phyloP scores from a whole-genome alignment of 768 basidiomycete genomes.

The Sporobolomyces phaffii region DNA sequence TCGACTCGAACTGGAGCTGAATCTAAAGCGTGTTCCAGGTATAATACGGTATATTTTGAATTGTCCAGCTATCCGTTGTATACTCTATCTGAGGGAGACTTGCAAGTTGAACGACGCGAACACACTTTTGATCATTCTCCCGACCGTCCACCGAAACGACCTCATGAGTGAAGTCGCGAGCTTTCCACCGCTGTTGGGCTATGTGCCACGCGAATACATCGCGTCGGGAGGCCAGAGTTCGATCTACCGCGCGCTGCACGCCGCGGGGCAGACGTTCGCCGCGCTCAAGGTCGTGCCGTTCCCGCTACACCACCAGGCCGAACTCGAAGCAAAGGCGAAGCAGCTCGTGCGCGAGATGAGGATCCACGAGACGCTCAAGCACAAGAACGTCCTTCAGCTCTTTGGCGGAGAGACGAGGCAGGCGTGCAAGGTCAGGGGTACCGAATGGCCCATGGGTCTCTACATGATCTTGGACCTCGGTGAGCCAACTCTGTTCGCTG shows the following conservation, averaged over 20 bases:
- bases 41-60: background rate
- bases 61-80: background rate
- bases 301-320: background rate
- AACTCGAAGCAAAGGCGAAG: conserved; percentile 56
- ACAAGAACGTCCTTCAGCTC: conserved; percentile 75
- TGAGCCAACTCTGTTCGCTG: background rate
- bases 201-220: conserved; percentile 25
- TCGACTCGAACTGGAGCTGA: too few relatives aligned
- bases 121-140: too few relatives aligned
- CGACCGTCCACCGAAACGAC: too few relatives aligned
- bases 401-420: conserved; percentile 50
- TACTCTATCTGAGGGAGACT: too few relatives aligned
- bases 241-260: conserved; percentile 39
- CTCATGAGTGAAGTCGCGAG: background rate
- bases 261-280: conserved; percentile 9
- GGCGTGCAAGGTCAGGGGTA: background rate
- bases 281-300: conserved; percentile 41
- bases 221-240: conserved; percentile 21
- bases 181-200: conserved; percentile 23
- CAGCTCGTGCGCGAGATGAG: conserved; percentile 85
- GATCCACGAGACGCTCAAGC: conserved; percentile 73
- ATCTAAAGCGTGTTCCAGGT: too few relatives aligned
- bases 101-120: background rate
- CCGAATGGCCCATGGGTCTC: conserved; percentile 65
- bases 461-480: conserved; percentile 84